Base-by-base conservation (phyloP, 768 basidiomycete species). In the Boletus rubroflammeus region DNA sequence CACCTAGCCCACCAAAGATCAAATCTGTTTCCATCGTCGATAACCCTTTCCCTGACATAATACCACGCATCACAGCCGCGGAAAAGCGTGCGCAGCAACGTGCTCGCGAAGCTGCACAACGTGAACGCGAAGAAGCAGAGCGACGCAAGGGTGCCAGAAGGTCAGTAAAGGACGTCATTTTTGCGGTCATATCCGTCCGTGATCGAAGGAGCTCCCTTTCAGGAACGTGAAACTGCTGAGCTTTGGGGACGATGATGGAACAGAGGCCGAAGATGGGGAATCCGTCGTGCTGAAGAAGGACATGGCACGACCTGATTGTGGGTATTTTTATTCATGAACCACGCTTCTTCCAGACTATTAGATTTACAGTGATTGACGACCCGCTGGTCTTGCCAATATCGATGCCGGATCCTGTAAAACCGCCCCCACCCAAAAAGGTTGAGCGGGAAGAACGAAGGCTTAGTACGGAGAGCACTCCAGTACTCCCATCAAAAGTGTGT, bases 1-100 rank as follows among this genome's bases (percentile, higher is more conserved):
- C 13, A 19, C 46, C 0, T 61, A 94, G 93, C 60, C 93, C 97
- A 3, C 94, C 96, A 0, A 94, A 89, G 67, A 96, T 99, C 68
- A 88, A 85, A 62, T 81, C 81, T 2, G 78, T 96, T 28, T 82
- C 85, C 10, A 89, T 99, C 49, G 66, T 93, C 29, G 93, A 97
- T 50, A 96, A 98, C 66, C 96, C 97, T 0, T 98, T 97, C 68
- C 82, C 87, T 50, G 95, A 98, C 65, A 97, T 98, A 59, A 81
- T 94, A 35, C 96, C 96, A 5, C 86, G 97, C 25, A 99, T 98
- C 56, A 99, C 97, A 1, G 93, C 94, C 1, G 92, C 85, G 2
- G 97, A 98, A 73, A 87, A 88, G 57, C 81, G 86, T 38, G 86
- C 78, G 0, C 97, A 99, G 67, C 86, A 86, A 57, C 80, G 80